Base-by-base conservation (phyloP, 352 stramenopile species). In the Phytophthora ohioensis region DNA sequence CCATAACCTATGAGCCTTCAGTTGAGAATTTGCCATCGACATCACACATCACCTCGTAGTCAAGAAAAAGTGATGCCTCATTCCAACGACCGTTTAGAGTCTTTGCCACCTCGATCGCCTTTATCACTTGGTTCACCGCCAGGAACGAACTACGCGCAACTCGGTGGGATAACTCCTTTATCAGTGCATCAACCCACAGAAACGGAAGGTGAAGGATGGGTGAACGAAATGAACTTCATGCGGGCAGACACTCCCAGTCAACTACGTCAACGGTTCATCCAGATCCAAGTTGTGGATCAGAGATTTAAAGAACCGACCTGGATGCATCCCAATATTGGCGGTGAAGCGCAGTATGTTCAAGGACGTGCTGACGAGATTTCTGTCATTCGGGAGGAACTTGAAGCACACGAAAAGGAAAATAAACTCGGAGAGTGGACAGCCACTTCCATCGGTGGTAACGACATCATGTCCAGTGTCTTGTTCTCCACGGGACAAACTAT, bases 401-500 rank as follows among this genome's bases (percentile, higher is more conserved):
- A 79, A 53, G 27, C 27, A 3, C 57, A 69, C 17, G 51, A 45
- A n/a, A 62, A 35, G 1, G 67, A 73, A 31, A 75, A 82, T 21
- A 71, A 75, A 64, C 70, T 97, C 21, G 70, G 78, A 11, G 79
- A 97, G 78, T 93, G 88, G 78, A 76, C 79, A 12, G 81, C 92
- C 12, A 98, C 92, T 4, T 84, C 88, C 11, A 97, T 98, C 71
- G 94, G 84, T 57, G 92, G 92, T 17, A 98, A 98, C 69, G 91
- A 96, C 45, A 97, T 98, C 73, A 70, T 97, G 4, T 91, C 82
- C 42, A 97, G 86, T 49, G 91, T 88, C 38, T 78, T 96, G 21
- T 96, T 95, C 57, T 86, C 82, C n/a, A 62, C 83, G 1, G 73
- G 66, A 3, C 66, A 77, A 31, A 79, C 79, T 12, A 76, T 79